These are phyloP conservation scores for Aegilops speltoides DNA, from an alignment of 176 grass and related monocot species.

Conservation along the genomic window DNA sequence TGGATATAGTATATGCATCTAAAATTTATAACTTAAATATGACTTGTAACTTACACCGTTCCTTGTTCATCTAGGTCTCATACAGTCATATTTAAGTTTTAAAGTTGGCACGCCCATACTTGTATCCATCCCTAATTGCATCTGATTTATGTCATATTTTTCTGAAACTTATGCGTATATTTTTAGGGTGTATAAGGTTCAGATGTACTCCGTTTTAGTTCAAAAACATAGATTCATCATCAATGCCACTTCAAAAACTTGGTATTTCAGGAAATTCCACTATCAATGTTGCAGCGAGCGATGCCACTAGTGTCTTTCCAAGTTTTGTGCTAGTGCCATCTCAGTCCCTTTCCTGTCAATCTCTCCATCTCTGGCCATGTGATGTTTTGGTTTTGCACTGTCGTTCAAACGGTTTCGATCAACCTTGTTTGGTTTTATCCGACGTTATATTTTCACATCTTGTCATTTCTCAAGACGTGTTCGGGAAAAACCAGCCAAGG, in stretches of 20 bases:
- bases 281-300: not conserved
- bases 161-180: not conserved
- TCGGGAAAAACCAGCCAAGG: not conserved
- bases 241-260: not conserved
- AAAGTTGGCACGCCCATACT: not conserved
- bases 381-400: not conserved
- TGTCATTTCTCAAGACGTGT: not conserved
- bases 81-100: not conserved
- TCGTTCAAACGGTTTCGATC: not conserved
- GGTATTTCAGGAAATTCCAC: not conserved
- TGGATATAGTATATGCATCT: not conserved
- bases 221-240: not conserved
- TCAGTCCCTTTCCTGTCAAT: not conserved
- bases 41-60: not conserved
- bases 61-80: not conserved
- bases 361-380: not conserved
- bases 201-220: no score
- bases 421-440: not conserved
- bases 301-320: not conserved
- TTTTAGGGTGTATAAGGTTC: no score
- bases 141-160: not conserved
- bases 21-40: not conserved
- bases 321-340: not conserved
- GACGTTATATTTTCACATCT: not conserved
- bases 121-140: not conserved